Percentiles rank a stretch among this genome's conserved stretches.
These are phyloP conservation scores for Phialophora expanda DNA, from an alignment of 2,329 filamentous ascomycete genomes.

Conservation along the genomic window DNA sequence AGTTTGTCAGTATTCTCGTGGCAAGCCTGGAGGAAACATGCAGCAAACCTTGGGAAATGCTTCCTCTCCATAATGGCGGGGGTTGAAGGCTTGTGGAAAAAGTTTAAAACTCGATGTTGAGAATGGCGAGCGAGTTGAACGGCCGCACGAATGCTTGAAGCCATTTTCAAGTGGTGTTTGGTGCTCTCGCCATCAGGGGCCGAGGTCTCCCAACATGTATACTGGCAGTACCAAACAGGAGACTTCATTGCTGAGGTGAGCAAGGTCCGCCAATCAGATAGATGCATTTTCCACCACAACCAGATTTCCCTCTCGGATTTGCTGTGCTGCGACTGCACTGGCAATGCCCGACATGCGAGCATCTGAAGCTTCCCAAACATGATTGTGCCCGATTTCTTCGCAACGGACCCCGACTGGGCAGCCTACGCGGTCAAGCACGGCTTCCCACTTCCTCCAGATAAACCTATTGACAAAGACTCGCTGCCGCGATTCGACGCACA, in stretches of 20 bases:
- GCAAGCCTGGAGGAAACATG: neutral
- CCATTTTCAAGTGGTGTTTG: too few relatives aligned
- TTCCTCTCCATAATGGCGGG: too few relatives aligned
- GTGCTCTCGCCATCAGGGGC: too few relatives aligned
- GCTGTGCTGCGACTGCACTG: too few relatives aligned
- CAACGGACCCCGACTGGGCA: conserved; percentile 26
- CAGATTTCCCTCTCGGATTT: too few relatives aligned
- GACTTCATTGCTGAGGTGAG: conserved; percentile 7
- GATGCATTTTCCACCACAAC: too few relatives aligned
- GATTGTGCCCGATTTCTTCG: conserved; percentile 12
- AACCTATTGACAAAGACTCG: neutral
- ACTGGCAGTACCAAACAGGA: neutral
- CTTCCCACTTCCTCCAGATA: conserved; percentile 9
- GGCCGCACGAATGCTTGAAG: too few relatives aligned
- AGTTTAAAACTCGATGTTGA: too few relatives aligned
- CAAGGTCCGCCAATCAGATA: conserved; percentile 6
- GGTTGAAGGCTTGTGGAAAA: too few relatives aligned
- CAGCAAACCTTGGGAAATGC: too few relatives aligned
- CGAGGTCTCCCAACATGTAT: neutral
- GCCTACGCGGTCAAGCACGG: conserved; percentile 20
- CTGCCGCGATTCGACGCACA: conserved; percentile 6
- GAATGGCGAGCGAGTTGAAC: too few relatives aligned
- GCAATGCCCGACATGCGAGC: too few relatives aligned
- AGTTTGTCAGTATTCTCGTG: neutral
- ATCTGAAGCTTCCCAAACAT: neutral